Evolutionary conservation across 83 land plant species (phyloP), one percentile per base, ranked within the genome.

Genomic region (Picea engelmannii): DNA sequence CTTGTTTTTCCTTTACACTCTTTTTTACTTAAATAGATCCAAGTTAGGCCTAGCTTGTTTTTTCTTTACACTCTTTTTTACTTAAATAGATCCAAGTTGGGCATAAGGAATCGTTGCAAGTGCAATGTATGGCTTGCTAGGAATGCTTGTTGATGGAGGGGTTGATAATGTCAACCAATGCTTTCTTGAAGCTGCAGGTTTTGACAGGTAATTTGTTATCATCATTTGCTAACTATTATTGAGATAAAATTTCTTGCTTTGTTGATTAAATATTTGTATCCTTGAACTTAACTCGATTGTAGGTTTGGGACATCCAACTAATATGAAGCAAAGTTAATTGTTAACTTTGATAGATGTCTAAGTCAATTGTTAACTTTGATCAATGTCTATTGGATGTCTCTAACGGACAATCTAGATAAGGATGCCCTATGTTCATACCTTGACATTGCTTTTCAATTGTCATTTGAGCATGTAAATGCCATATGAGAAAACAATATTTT

Each of bases 161-260:
- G 98, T 95, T 13, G 97, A 96, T 69, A 96, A 96, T 87, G 98
- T 96, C 25, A 94, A 96, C 78, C 98, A 96, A 74, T 96, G 98
- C 61, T 92, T 96, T 82, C 91, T 96, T 66, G 98, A 96, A 86
- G 98, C 97, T 17, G 90, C 98, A 25, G 82, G 97, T 44, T 94
- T 96, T 87, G 97, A 97, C 27, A 94, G 91, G 96, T 94, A 84
- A 81, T 31, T 80, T 17, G 5, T 15, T 23, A 49, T 18, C 66
- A 24, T 17, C 40, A 17, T 65, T 77, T 67, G 59, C 23, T 25
- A 21, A 76, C 61, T 25, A 23, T 23, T 62, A 62, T 67, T 76
- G 25, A 65, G n/a, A 11, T 25, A 5, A 35, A 2, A 35, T 35
- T 35, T 3, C 4, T 35, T 35, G 38, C 38, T 35, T 35, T 35